Conservation (phyloP, 371 early-diverging fungal species). For the Batkoa obscura region DNA sequence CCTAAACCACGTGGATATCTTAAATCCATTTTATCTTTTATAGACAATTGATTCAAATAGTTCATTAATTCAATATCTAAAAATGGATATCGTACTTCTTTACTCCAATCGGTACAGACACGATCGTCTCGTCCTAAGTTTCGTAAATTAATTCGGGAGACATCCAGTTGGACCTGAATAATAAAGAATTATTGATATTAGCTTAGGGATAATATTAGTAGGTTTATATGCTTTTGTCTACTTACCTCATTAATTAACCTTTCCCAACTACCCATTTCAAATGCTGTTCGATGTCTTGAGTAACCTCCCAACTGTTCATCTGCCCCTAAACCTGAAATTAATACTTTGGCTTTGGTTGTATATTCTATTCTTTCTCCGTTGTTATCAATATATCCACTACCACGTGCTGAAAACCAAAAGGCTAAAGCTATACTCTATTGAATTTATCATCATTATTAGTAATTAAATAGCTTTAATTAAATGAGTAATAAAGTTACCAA, state of each 20-base stretch:
- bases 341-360: constrained; percentile 38
- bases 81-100: constrained; percentile 82
- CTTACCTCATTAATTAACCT: constrained; percentile 35
- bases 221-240: too few relatives aligned
- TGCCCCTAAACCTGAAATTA: constrained; percentile 86
- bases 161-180: constrained; percentile 36
- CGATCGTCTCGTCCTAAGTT: constrained; percentile 92
- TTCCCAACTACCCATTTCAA: constrained; percentile 35
- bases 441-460: not conserved
- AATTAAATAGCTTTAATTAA: too few relatives aligned
- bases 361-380: not conserved
- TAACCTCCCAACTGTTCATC: constrained; percentile 92
- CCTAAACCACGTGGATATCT: constrained; percentile 64
- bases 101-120: constrained; percentile 70
- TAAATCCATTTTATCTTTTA: constrained; percentile 63
- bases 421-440: constrained; percentile 81
- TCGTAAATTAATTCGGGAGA: constrained; percentile 60
- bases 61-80: constrained; percentile 49
- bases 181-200: too few relatives aligned
- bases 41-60: constrained; percentile 42
- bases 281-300: constrained; percentile 65
- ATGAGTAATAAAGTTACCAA: constrained; percentile 20
- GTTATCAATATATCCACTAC: constrained; percentile 21
- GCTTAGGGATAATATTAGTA: too few relatives aligned
- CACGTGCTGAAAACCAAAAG: constrained; percentile 87